Conservation (phyloP, 2,329 filamentous ascomycete species). For the Stemphylium vesicarium region DNA sequence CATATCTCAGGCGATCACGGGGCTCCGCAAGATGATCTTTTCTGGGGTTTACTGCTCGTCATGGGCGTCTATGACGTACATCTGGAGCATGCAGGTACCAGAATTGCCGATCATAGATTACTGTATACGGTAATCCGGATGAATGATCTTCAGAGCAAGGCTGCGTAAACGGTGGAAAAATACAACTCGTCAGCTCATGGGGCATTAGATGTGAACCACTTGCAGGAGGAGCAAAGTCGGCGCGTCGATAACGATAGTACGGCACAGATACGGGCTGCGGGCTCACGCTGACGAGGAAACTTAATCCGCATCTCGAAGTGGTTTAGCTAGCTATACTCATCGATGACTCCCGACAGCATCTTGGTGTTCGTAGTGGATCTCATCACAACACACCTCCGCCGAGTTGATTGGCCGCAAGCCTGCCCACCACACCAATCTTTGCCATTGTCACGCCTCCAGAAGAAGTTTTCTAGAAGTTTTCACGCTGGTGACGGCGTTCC, state of each 20-base stretch:
- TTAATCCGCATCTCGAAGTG: neutral
- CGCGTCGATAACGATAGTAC: neutral
- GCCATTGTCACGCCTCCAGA: constrained; percentile 1
- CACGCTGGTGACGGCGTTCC: neutral
- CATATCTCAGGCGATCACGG: neutral
- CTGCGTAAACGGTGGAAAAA: constrained; percentile 6
- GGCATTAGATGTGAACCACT: neutral
- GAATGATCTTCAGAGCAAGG: neutral
- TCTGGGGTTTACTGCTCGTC: constrained; percentile 6
- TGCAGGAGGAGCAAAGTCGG: neutral
- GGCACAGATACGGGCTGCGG: neutral
- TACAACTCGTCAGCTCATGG: constrained; percentile 2
- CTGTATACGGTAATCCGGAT: constrained; percentile 11
- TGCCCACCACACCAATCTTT: neutral
- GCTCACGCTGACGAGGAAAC: neutral
- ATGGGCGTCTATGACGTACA: constrained; percentile 10
- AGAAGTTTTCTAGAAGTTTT: constrained; percentile 4
- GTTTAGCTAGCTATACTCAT: neutral
- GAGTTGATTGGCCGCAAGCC: neutral
- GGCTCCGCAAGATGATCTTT: constrained; percentile 7
- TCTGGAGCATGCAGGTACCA: constrained; percentile 17
- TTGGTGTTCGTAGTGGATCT: constrained; percentile 3
- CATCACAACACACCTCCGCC: neutral
- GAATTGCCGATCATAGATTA: constrained; percentile 10
- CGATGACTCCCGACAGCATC: neutral